Evolutionary conservation across 1,284 basidiomycete species (phyloP).

Genomic region (Malassezia arunalokei): DNA sequence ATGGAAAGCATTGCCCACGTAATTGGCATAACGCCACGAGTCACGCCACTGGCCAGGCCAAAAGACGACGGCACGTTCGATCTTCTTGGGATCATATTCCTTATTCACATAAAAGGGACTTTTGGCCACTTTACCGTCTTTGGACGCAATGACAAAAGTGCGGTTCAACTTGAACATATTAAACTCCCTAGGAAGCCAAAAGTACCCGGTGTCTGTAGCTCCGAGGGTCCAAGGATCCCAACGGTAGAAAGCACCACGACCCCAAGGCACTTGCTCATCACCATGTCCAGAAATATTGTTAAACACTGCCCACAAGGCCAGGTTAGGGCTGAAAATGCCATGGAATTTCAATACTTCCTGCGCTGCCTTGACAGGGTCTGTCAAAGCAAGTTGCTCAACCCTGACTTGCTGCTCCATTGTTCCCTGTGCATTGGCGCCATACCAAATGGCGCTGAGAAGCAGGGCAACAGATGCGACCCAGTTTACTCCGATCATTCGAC

Average conservation of each 20-base stretch:
- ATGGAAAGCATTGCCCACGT: constrained; percentile 24
- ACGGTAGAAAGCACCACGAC: constrained; percentile 18
- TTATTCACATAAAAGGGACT: constrained; percentile 29
- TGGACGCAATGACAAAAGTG: constrained; percentile 15
- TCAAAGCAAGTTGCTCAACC: background rate
- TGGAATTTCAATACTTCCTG: constrained; percentile 21
- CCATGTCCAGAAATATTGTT: constrained; percentile 9
- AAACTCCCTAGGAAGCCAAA: constrained; percentile 20
- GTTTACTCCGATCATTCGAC: too few species aligned
- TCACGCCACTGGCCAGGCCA: constrained; percentile 33
- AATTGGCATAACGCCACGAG: constrained; percentile 36
- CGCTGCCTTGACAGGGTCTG: constrained; percentile 33
- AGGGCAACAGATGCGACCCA: too few species aligned
- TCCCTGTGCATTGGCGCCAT: background rate
- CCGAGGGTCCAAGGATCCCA: constrained; percentile 23
- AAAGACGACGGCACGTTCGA: constrained; percentile 38
- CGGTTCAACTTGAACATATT: constrained; percentile 30
- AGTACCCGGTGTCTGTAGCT: constrained; percentile 48
- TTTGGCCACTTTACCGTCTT: background rate
- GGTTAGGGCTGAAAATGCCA: constrained; percentile 19
- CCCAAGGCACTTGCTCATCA: constrained; percentile 29
- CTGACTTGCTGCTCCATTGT: background rate
- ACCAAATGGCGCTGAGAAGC: too few species aligned
- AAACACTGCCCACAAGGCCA: constrained; percentile 16
- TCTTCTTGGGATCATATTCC: constrained; percentile 19